Base-by-base conservation (phyloP, 2,329 filamentous ascomycete genomes). In the Corynespora cassiicola region DNA sequence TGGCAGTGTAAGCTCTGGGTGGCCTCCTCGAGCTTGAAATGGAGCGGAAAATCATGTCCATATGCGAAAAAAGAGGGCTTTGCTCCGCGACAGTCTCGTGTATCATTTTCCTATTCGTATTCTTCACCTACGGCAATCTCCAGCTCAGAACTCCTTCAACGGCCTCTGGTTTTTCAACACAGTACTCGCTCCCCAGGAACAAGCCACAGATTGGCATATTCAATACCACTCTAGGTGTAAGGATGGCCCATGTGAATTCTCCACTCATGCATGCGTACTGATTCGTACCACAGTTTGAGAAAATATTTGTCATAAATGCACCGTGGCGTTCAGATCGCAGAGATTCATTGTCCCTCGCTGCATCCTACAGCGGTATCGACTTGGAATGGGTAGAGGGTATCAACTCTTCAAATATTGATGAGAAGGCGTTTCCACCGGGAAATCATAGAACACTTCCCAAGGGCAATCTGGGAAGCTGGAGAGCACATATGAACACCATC, bases 251-350 rank as follows among this genome's bases (percentile, higher is more conserved):
- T 11, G 28, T 10, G 17, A 15, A 19, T 17, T 22, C n/a, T 11
- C 7, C 22, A 21, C 19, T 3, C 16, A n/a, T 15, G 21, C 26
- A 29, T 1, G 32, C 20, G 32, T 21, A 34, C 9, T 4, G 18
- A 6, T 3, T 7, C n/a, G n/a, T n/a, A n/a, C n/a, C 20, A 11
- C 32, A 80, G 77, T 81, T 81, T 45, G 65, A 76, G 21, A 69
- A 76, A 35, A 75, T 81, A 11, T 71, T 80, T 45, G 75, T 77
- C 16, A 70, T 82, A 29, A 78, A 75, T 30, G 68, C 81, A 5
- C 74, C 76, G 1, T 67, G 68, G 14, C 64, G 78, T 4, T 75
- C 70, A 15, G 79, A 82, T 47, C 72, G 77, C 7, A 70, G 75
- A 27, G 76, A 81, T 61, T 66, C 72, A 2, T 71, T 81, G 52